These are phyloP conservation scores for Mycena vulgaris DNA, from an alignment of 768 basidiomycete genomes.

Conservation along the genomic window DNA sequence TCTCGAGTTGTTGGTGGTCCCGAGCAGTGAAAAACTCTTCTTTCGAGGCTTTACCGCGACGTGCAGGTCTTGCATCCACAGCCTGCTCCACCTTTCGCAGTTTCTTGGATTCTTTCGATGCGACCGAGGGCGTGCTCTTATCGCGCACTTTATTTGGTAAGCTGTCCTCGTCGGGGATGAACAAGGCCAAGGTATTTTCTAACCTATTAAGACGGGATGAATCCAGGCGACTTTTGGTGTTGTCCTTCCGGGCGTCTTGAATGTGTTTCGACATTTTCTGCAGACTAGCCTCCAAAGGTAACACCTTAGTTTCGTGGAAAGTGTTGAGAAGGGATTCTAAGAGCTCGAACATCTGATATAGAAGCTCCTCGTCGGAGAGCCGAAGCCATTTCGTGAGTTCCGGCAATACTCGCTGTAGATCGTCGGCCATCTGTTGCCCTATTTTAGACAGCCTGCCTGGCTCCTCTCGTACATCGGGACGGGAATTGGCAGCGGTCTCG, in stretches of 20 bases:
- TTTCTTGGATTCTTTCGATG: slow-evolving; percentile 23
- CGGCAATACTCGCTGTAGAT: slow-evolving; percentile 83
- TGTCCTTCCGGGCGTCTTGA: slow-evolving; percentile 68
- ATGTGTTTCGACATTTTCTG: slow-evolving; percentile 78
- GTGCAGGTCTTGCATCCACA: not conserved
- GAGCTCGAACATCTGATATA: slow-evolving; percentile 91
- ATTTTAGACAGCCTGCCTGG: slow-evolving; percentile 67
- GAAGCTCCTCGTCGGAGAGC: slow-evolving; percentile 91
- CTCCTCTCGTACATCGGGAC: slow-evolving; percentile 46
- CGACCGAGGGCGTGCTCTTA: not conserved
- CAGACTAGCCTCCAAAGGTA: slow-evolving; percentile 70
- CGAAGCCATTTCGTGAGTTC: slow-evolving; percentile 92
- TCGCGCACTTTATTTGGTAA: not conserved
- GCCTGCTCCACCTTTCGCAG: slow-evolving; percentile 11
- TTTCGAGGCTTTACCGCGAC: slow-evolving; percentile 20
- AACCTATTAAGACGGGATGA: slow-evolving; percentile 73
- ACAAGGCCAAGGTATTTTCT: slow-evolving; percentile 75
- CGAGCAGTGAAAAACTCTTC: slow-evolving; percentile 40
- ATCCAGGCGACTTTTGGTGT: slow-evolving; percentile 69
- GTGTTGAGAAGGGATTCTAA: slow-evolving; percentile 84
- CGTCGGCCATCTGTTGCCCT: slow-evolving; percentile 82
- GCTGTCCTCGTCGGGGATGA: slow-evolving; percentile 61
- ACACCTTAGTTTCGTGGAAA: slow-evolving; percentile 74
- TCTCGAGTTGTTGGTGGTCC: slow-evolving; percentile 55
- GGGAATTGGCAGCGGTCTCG: slow-evolving; percentile 73